Evolutionary conservation across 106 monocot species (phyloP), one percentile per base, ranked within the genome.

Genomic region (Iris macrosiphon): DNA sequence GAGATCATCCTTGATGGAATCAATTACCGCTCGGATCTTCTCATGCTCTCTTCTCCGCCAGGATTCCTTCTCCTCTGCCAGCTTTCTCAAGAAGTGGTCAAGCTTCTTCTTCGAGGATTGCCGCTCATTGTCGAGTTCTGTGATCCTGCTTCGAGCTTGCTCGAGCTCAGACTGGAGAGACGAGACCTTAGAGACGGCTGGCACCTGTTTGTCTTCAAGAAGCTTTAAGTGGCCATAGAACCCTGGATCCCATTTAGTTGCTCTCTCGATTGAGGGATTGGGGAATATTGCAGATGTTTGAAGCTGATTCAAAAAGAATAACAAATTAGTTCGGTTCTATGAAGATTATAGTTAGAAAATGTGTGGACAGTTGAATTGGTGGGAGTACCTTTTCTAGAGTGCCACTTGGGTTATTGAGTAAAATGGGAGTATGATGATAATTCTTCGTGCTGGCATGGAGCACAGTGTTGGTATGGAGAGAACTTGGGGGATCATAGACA

Each of bases 201-300:
- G 43, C 28, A 25, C 50, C 61, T 79, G 63, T 48, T 79, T 74
- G 49, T 88, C 71, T 40, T 85, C 85, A 1, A 67, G 71, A 72
- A 75, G 59, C 63, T 73, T 77, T 21, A 69, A 26, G 19, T 68
- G 63, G 55, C 56, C 53, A 48, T 80, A 84, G 32, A 80, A 74
- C 10, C 64, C 74, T 48, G 75, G 77, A 59, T 89, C 80, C 95
- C 89, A 89, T 54, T 96, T 90, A 1, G 89, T 96, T 54, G 79
- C 82, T 39, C 60, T 70, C 82, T 96, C 95, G 62, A 76, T 74
- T 19, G 69, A 64, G 54, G 33, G 66, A 64, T 79, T 55, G 0
- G 71, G 63, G 27, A 81, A 59, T 53, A 59, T 57, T 31, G 55
- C 27, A 25, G 53, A 78, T 34, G 57, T 70, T 60, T 66, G 87